Base-by-base conservation (phyloP, 192 early-diverging fungal genomes). In the Dispira simplex region DNA sequence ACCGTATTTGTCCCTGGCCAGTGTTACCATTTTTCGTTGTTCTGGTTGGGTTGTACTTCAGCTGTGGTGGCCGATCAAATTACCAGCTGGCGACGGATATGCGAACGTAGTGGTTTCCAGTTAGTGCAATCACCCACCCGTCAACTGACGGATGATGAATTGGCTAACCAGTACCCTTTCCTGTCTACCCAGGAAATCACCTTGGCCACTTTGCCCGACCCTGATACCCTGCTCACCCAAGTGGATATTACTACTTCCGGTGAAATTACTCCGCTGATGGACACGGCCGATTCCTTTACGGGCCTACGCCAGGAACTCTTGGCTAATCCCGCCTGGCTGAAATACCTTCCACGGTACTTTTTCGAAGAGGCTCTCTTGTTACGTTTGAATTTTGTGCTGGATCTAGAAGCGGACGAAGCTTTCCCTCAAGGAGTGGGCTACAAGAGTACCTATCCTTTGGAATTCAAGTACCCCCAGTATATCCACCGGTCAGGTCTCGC, bases 41-140 rank as follows among this genome's bases (percentile, higher is more conserved):
- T 95, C 74, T 98, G 96, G 96, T 73, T 97, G 18, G 91, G 90
- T 46, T 98, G 94, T 71, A 95, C 91, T 2, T 87, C 90, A 11
- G 71, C 87, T 45, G 68, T 92, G 45, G 83, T 98, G 14, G 90
- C 96, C 63, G 93, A 97, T 49, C 69, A 93, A 57, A 75, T 97
- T 26, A 78, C 76, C 46, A 71, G 73, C 8, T 98, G 96, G 96
- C 66, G 76, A 46, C 68, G 89, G 9, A 76, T 79, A 28, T 91
- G 91, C 2, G 90, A 95, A 65, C 85, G 85, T 48, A 90, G 85
- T 65, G 92, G 93, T 11, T 77, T 97, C 25, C 87, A 89, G 43
- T 66, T 98, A 52, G 87, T 98, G 0, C 91, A 97, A 73, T 92
- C 86, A 0, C 90, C 93, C 10, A 77, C 85, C 39, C 81, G 85